Evolutionary conservation across 2,329 filamentous ascomycete species (phyloP).

Genomic region (Penicillium sp.): DNA sequence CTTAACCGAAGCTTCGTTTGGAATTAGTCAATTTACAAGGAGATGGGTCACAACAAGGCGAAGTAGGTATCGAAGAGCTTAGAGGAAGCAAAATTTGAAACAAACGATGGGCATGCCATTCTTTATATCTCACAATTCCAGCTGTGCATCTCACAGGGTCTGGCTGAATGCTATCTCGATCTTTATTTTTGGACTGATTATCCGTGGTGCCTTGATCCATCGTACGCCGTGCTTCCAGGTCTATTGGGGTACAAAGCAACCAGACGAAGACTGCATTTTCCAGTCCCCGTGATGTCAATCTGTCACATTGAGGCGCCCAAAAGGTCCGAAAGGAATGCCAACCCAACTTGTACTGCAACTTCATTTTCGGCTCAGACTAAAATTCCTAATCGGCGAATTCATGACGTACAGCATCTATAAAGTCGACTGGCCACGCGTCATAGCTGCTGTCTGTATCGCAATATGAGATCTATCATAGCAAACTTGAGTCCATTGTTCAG

Average conservation of each 20-base stretch:
- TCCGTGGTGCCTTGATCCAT: slow-evolving; percentile 16
- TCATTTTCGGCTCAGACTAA: slow-evolving; percentile 11
- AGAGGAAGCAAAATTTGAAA: slow-evolving; percentile 5
- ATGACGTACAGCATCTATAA: slow-evolving; percentile 13
- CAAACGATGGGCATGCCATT: slow-evolving; percentile 2
- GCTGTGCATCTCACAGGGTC: neutral
- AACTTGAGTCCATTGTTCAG: neutral
- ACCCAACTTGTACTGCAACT: slow-evolving; percentile 6
- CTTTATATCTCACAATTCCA: slow-evolving; percentile 11
- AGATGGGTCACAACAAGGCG: no score
- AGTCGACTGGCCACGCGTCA: slow-evolving; percentile 24
- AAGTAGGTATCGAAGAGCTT: neutral
- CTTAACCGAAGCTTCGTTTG: neutral
- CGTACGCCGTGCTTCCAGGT: slow-evolving; percentile 15
- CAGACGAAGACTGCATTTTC: slow-evolving; percentile 5
- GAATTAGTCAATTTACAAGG: neutral
- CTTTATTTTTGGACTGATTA: slow-evolving; percentile 16
- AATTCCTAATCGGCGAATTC: slow-evolving; percentile 11
- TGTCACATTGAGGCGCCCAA: neutral
- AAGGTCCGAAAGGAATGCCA: neutral
- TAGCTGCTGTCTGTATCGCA: slow-evolving; percentile 16
- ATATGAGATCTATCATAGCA: neutral
- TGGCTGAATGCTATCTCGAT: slow-evolving; percentile 2
- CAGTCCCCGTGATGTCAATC: neutral
- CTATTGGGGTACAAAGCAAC: slow-evolving; percentile 15